Conservation (phyloP, 257 asterid species). For the Capsicum chinense region DNA sequence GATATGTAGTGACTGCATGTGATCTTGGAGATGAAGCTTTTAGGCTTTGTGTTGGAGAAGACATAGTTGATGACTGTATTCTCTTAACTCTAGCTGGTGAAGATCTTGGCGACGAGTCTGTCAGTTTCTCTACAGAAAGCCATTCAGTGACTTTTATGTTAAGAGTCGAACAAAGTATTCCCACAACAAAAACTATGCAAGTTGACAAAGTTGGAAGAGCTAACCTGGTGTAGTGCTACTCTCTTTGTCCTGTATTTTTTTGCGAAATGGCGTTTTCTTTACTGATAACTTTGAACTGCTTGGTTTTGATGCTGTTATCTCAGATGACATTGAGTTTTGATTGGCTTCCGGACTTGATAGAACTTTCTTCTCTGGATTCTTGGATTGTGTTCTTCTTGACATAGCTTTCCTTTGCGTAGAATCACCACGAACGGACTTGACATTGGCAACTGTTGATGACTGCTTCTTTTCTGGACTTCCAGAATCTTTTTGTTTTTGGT, state of each 20-base stretch:
- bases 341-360: constrained; percentile 31
- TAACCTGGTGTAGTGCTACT: constrained; percentile 49
- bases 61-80: constrained; percentile 37
- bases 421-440: not conserved
- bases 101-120: constrained; percentile 40
- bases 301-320: constrained; percentile 30
- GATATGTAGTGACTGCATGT: constrained; percentile 32
- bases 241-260: constrained; percentile 44
- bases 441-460: not conserved
- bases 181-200: not conserved
- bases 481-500: not conserved
- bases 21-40: constrained; percentile 41
- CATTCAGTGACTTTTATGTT: not conserved
- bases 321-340: constrained; percentile 39
- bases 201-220: not conserved
- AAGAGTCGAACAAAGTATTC: not conserved
- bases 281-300: constrained; percentile 39
- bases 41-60: constrained; percentile 45
- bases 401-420: constrained; percentile 4
- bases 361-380: constrained; percentile 57
- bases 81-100: constrained; percentile 46
- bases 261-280: constrained; percentile 39
- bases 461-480: constrained; percentile 15
- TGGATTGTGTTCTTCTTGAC: constrained; percentile 35
- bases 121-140: constrained; percentile 43